Evolutionary conservation across 768 basidiomycete species (phyloP).

Genomic region (Termitomyces sp.): DNA sequence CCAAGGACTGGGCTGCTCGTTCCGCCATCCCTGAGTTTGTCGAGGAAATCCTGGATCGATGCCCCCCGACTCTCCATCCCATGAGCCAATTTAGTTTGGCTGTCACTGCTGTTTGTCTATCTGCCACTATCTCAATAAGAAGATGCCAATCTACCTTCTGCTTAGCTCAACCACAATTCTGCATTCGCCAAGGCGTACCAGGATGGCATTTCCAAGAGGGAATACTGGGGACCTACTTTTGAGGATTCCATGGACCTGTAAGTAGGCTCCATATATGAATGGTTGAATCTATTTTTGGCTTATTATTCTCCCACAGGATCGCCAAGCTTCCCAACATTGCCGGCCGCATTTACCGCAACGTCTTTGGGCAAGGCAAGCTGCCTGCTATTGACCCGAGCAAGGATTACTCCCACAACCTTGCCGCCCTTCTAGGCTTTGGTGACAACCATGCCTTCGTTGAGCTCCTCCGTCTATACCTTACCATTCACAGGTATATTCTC

Average conservation of each 20-base stretch:
- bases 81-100: conserved; percentile 99
- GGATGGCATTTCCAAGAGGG: conserved; percentile 86
- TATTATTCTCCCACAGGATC: conserved; percentile 46
- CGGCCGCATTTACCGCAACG: conserved; percentile 85
- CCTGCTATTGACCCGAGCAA: conserved; percentile 77
- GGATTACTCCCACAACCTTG: conserved; percentile 88
- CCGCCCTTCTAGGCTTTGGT: conserved; percentile 87
- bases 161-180: conserved; percentile 87
- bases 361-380: conserved; percentile 84
- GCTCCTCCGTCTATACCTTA: conserved; percentile 92
- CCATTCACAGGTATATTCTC: conserved; percentile 74
- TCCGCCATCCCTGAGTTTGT: conserved; percentile 89
- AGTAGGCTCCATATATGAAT: conserved; percentile 10
- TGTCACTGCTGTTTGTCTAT: conserved; percentile 75
- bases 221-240: conserved; percentile 94
- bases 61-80: conserved; percentile 90
- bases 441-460: conserved; percentile 87
- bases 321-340: conserved; percentile 97
- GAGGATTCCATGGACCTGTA: conserved; percentile 88
- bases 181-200: conserved; percentile 95
- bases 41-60: conserved; percentile 94
- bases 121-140: not conserved
- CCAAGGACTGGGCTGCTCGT: conserved; percentile 93
- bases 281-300: conserved; percentile 1
- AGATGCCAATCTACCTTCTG: conserved; percentile 6